Conservation (phyloP, 2,329 filamentous ascomycete genomes). For the Dryadomyces quercus-mongolicae region DNA sequence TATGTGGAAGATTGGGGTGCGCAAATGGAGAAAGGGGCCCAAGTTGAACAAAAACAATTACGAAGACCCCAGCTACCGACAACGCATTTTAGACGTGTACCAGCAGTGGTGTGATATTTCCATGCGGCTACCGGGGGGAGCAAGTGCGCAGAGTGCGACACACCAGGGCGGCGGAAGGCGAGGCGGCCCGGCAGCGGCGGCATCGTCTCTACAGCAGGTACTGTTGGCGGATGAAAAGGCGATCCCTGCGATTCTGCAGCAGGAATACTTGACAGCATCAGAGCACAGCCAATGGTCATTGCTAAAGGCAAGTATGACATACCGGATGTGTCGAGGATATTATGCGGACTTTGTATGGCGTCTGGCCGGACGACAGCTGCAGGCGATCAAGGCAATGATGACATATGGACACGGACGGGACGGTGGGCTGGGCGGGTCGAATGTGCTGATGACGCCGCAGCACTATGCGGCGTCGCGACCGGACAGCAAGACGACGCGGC, state of each 20-base stretch:
- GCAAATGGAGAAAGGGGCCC: not conserved
- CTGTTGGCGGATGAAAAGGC: slow-evolving; percentile 15
- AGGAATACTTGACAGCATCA: slow-evolving; percentile 13
- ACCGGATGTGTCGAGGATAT: slow-evolving; percentile 23
- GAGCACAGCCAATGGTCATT: slow-evolving; percentile 31
- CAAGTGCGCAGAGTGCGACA: too few relatives aligned
- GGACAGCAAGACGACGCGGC: slow-evolving; percentile 18
- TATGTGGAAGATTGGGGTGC: slow-evolving; percentile 19
- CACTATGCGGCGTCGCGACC: slow-evolving; percentile 25
- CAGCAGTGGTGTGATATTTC: slow-evolving; percentile 29
- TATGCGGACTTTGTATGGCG: slow-evolving; percentile 28
- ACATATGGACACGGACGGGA: not conserved
- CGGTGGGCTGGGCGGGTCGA: slow-evolving; percentile 10
- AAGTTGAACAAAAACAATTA: slow-evolving; percentile 3
- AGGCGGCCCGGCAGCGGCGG: not conserved
- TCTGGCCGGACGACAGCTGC: slow-evolving; percentile 36
- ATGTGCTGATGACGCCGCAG: slow-evolving; percentile 21
- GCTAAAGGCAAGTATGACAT: slow-evolving; percentile 37
- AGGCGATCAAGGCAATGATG: slow-evolving; percentile 28
- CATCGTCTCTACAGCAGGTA: not conserved
- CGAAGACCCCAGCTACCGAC: slow-evolving; percentile 11
- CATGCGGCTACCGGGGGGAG: slow-evolving; percentile 16
- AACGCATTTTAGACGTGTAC: slow-evolving; percentile 24
- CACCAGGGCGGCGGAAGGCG: not conserved
- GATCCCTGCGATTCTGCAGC: slow-evolving; percentile 22